These are phyloP conservation scores for Allium fistulosum DNA, from an alignment of 106 monocot genomes.

Conservation along the genomic window DNA sequence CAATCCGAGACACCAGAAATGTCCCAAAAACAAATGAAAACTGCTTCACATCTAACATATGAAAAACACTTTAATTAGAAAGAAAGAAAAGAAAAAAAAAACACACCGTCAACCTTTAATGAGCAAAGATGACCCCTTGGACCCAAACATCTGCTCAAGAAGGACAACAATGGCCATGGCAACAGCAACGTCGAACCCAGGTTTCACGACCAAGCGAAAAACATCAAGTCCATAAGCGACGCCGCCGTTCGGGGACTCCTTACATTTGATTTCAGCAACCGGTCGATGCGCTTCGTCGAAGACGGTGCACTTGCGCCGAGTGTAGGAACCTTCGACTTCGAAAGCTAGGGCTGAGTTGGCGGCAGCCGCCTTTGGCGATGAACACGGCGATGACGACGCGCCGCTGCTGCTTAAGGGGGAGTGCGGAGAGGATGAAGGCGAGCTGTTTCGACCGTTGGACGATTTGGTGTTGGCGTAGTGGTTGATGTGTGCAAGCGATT, in stretches of 20 bases:
- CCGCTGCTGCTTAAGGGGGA: neutral
- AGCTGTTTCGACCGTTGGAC: neutral
- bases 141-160: constrained; percentile 77
- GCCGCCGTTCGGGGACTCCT: constrained; percentile 25
- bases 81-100: neutral
- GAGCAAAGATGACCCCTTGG: constrained; percentile 15
- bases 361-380: constrained; percentile 1
- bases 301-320: constrained; percentile 30
- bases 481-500: constrained; percentile 31
- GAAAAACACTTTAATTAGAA: neutral
- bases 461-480: neutral
- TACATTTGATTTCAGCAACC: constrained; percentile 49
- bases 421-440: constrained; percentile 1
- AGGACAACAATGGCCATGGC: constrained; percentile 87
- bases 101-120: neutral
- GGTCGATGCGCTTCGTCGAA: constrained; percentile 30
- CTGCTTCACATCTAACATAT: neutral
- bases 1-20: neutral
- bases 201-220: constrained; percentile 61
- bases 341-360: constrained; percentile 9
- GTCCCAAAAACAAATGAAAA: constrained; percentile 3
- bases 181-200: constrained; percentile 38
- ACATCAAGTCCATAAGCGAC: constrained; percentile 63
- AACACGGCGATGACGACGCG: neutral
- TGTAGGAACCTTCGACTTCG: constrained; percentile 77